A percentile compares a stretch with the other conserved stretches of the same genome.
phyloP scores from a whole-genome alignment of 2,329 filamentous ascomycete genomes.

The Arthrobotrys conoides region DNA sequence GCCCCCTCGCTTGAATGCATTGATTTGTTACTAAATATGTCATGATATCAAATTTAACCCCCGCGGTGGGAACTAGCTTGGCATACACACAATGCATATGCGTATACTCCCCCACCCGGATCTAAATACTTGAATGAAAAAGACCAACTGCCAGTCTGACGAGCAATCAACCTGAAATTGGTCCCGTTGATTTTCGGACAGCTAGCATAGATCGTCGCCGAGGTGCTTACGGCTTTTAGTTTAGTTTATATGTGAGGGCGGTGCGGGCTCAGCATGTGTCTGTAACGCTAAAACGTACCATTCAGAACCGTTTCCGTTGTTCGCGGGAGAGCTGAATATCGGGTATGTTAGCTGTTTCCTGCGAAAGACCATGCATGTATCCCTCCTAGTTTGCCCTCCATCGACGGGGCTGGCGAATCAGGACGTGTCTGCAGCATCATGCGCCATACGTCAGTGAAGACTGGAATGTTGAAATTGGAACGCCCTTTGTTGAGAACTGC shows the following conservation, averaged over 20 bases:
- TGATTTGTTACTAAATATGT: background rate
- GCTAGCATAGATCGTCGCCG: background rate
- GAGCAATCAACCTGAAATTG: background rate
- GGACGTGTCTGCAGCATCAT: slow-evolving; percentile 19
- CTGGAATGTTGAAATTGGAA: slow-evolving; percentile 26
- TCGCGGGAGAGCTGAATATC: slow-evolving; percentile 24
- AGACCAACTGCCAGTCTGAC: background rate
- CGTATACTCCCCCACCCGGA: slow-evolving; percentile 14
- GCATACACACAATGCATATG: background rate
- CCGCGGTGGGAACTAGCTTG: slow-evolving; percentile 4
- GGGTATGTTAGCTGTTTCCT: slow-evolving; percentile 9
- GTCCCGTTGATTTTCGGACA: slow-evolving; percentile 8
- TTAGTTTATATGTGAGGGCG: slow-evolving; percentile 18
- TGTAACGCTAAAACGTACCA: slow-evolving; percentile 8
- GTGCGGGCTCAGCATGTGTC: slow-evolving; percentile 26
- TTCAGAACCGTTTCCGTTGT: background rate
- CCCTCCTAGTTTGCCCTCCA: background rate
- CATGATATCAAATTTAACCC: slow-evolving; percentile 9
- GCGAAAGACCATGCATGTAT: background rate
- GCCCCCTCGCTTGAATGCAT: slow-evolving; percentile 1
- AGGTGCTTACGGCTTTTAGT: slow-evolving; percentile 19
- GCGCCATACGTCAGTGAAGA: slow-evolving; percentile 24
- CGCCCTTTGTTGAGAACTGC: slow-evolving; percentile 8
- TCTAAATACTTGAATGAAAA: slow-evolving; percentile 14
- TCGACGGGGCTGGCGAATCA: slow-evolving; percentile 24